Evolutionary conservation across 768 basidiomycete genomes (phyloP).

Genomic region (Punctularia strigosozonata): DNA sequence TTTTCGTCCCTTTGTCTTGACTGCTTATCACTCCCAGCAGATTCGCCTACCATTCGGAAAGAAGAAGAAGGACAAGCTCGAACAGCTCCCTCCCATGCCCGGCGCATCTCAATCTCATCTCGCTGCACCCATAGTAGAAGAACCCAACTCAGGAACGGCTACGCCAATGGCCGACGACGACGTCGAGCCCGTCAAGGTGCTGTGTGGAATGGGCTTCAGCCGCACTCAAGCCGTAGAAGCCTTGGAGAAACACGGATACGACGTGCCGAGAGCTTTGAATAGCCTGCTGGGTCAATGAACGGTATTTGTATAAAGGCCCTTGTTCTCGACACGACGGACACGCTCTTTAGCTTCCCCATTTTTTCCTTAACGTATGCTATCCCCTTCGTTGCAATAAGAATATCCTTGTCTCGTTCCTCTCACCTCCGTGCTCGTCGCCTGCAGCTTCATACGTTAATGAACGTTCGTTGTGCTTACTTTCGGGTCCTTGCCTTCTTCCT

Average conservation of each 20-base stretch:
- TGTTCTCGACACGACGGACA: no score
- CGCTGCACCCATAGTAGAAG: conserved; percentile 30
- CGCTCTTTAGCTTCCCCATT: no score
- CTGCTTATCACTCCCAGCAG: conserved; percentile 22
- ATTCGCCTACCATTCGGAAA: conserved; percentile 72
- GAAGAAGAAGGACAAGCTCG: conserved; percentile 55
- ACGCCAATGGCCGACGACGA: conserved; percentile 60
- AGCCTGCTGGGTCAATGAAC: conserved; percentile 61
- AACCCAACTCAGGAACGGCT: conserved; percentile 22
- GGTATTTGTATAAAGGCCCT: no score
- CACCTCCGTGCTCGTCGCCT: no score
- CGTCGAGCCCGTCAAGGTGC: conserved; percentile 62
- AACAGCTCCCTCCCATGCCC: conserved; percentile 29
- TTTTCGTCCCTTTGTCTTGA: conserved; percentile 4
- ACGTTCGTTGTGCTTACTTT: no score
- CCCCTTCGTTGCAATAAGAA: no score
- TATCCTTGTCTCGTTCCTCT: no score
- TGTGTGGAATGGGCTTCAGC: conserved; percentile 87
- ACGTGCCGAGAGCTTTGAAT: conserved; percentile 70
- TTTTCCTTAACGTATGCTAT: no score
- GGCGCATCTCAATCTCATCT: conserved; percentile 12
- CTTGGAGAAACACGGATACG: conserved; percentile 75
- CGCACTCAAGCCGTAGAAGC: conserved; percentile 73
- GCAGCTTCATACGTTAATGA: no score
- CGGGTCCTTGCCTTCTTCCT: no score